Evolutionary conservation across 1,139 yeast genomes (phyloP).

Genomic region (Suhomyces yuchorum): DNA sequence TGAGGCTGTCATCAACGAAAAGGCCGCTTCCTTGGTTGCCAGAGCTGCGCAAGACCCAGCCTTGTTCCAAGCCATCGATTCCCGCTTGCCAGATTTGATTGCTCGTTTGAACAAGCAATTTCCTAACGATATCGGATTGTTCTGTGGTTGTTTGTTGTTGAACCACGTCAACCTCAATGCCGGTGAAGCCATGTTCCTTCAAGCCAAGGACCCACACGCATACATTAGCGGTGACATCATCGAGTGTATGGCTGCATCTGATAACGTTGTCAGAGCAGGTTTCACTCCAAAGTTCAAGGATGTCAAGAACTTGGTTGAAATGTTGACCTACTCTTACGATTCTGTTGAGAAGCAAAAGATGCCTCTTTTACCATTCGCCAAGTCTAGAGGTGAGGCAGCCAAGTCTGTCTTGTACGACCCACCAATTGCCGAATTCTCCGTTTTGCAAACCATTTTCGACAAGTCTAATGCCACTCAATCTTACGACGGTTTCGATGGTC

Average conservation of each 20-base stretch:
- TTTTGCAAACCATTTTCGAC: constrained; percentile 68
- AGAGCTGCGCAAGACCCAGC: constrained; percentile 60
- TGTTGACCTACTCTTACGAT: constrained; percentile 88
- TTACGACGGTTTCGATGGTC: constrained; percentile 73
- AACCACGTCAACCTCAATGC: constrained; percentile 80
- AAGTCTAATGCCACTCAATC: constrained; percentile 46
- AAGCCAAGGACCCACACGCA: constrained; percentile 98
- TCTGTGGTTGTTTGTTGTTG: constrained; percentile 91
- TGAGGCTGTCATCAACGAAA: constrained; percentile 52
- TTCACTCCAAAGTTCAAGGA: constrained; percentile 98
- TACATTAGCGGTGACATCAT: constrained; percentile 95
- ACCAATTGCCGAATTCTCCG: constrained; percentile 95
- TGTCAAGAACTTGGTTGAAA: constrained; percentile 81
- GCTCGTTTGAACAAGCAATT: constrained; percentile 81
- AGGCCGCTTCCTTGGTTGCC: constrained; percentile 62
- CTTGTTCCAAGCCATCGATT: constrained; percentile 42
- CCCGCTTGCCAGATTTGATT: constrained; percentile 68
- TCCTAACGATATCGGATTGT: constrained; percentile 90
- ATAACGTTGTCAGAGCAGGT: constrained; percentile 97
- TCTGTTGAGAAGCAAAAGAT: constrained; percentile 92
- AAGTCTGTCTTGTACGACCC: constrained; percentile 79
- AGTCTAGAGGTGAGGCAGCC: constrained; percentile 67
- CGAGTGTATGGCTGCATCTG: constrained; percentile 99
- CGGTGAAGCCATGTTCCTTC: constrained; percentile 97
- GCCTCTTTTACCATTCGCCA: constrained; percentile 64